Percentiles rank a stretch among this genome's conserved stretches.
These are phyloP conservation scores for Nyctanthes arbortristis DNA, from an alignment of 257 asterid genomes.

Conservation along the genomic window DNA sequence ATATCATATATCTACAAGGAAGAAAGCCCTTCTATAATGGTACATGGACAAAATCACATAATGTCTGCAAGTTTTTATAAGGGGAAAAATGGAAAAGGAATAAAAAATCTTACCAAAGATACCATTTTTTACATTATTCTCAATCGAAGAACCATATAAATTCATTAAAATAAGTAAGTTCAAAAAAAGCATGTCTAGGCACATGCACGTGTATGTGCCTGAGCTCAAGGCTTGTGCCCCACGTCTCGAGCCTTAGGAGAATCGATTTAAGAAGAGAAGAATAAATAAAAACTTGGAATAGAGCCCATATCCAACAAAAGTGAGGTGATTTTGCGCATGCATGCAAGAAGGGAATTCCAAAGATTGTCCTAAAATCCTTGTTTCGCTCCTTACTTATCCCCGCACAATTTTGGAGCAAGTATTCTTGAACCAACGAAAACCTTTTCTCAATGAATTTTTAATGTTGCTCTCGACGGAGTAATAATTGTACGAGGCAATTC, in stretches of 20 bases:
- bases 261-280: too few species aligned
- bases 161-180: background rate
- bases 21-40: too few species aligned
- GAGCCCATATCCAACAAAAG: background rate
- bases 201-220: too few species aligned
- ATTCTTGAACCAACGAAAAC: slow-evolving; percentile 63
- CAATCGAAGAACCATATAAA: background rate
- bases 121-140: background rate
- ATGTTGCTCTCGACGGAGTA: slow-evolving; percentile 70
- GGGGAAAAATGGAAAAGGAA: background rate
- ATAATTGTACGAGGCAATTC: slow-evolving; percentile 59
- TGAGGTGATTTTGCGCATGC: background rate
- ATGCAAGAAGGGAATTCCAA: background rate
- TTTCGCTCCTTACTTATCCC: slow-evolving; percentile 32
- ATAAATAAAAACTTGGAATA: background rate
- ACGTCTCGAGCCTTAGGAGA: too few species aligned
- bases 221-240: too few species aligned
- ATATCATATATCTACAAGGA: too few species aligned
- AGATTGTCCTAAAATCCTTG: background rate
- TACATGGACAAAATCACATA: background rate
- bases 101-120: background rate
- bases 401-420: slow-evolving; percentile 52
- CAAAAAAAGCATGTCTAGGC: too few species aligned
- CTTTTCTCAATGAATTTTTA: slow-evolving; percentile 47
- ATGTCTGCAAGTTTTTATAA: background rate